Conservation (phyloP, 2,329 filamentous ascomycete genomes). For the Pestalotiopsis fici region DNA sequence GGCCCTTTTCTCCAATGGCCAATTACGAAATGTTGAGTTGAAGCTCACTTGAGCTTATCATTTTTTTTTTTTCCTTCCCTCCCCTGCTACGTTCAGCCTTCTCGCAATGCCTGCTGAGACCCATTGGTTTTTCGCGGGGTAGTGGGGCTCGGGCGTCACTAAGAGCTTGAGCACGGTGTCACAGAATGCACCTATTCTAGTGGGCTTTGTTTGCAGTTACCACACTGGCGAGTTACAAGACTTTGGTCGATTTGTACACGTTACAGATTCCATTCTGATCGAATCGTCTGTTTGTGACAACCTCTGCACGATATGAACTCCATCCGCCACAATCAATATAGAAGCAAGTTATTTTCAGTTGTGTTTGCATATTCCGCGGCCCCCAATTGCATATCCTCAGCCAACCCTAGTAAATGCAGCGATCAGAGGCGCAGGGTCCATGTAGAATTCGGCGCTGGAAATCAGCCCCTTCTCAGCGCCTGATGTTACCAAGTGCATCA, state of each 20-base stretch:
- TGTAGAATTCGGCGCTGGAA: constrained; percentile 15
- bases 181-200: background rate
- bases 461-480: constrained; percentile 17
- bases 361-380: background rate
- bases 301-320: background rate
- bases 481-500: constrained; percentile 15
- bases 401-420: constrained; percentile 16
- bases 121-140: background rate
- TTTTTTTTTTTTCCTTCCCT: background rate
- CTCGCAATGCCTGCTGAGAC: background rate
- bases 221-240: too few relatives aligned
- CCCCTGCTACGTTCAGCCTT: background rate
- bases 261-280: background rate
- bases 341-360: background rate
- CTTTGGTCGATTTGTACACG: too few relatives aligned
- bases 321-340: background rate
- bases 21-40: background rate
- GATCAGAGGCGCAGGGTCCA: constrained; percentile 19
- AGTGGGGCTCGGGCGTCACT: background rate
- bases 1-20: background rate
- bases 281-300: background rate
- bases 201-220: constrained; percentile 6
- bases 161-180: background rate
- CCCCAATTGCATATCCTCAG: background rate
- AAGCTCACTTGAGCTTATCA: background rate